Evolutionary conservation across 1,284 basidiomycete species (phyloP), one percentile per base, ranked within the genome.

Genomic region (Melampsora americana): DNA sequence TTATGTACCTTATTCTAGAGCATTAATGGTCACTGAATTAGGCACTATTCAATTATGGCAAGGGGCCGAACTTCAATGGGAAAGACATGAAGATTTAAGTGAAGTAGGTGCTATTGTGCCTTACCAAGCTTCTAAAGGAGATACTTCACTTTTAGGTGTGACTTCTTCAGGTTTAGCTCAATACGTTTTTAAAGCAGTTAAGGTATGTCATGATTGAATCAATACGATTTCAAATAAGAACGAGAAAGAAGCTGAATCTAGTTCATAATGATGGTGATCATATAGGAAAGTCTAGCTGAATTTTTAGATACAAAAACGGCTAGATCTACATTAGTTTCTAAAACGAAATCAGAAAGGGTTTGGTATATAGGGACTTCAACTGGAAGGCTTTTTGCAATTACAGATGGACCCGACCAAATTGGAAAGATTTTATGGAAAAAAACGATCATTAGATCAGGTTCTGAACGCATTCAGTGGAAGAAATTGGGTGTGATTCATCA

Each of bases 21-120:
- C 69, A 48, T 35, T 76, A 18, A 26, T 76, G 18, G 35, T 76
- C 14, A 69, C 60, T 11, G 67, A 62, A 30, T 46, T 69, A n/a
- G 74, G 74, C 11, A 66, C 67, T 30, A 69, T 76, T 39, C 74
- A 76, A 59, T 59, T 76, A 16, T 76, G 74, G 74, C 74, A 76
- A 69, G 74, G 66, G 20, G 60, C 67, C 30, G 39, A 44, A 32
- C 46, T 76, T 12, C 46, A 69, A 56, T 76, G 74, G 74, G 74
- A 69, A 61, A 53, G 74, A n/a, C 60, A 69, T 65, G 74, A 76
- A 46, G 74, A 76, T 69, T 28, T 76, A 50, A 14, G n/a, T 35
- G 32, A 35, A 20, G 61, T 62, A 20, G 32, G 30, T 7, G 32
- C 28, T 32, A 28, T 62, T 30, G 28, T 62, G 32, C 61, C 61